Conservation (phyloP, 2,329 filamentous ascomycete genomes). For the Arachnopeziza araneosa region DNA sequence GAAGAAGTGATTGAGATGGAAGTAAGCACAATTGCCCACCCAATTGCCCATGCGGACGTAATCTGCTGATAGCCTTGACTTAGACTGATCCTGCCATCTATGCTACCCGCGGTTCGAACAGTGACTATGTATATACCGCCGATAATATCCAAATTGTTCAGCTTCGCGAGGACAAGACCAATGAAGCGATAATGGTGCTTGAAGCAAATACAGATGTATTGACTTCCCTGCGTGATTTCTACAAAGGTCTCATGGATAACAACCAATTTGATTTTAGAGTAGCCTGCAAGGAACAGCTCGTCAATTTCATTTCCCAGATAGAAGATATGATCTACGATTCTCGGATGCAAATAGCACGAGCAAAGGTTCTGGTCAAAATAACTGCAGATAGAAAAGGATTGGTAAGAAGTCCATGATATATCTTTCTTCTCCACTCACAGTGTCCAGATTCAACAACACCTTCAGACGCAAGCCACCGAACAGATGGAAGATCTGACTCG, state of each 20-base stretch:
- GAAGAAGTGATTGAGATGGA: conserved; percentile 32
- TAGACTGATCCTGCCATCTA: neutral
- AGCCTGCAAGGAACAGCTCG: conserved; percentile 23
- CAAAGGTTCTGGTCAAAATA: conserved; percentile 31
- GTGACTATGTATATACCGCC: conserved; percentile 15
- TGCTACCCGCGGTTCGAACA: neutral
- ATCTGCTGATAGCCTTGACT: no score
- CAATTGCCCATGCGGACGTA: no score
- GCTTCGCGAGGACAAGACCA: conserved; percentile 34
- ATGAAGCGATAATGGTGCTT: conserved; percentile 33
- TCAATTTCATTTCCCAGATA: conserved; percentile 27
- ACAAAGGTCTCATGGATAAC: conserved; percentile 18
- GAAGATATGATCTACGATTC: conserved; percentile 33
- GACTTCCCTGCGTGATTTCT: conserved; percentile 27
- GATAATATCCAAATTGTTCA: conserved; percentile 34
- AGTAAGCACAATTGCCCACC: conserved; percentile 17
- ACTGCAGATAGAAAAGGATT: conserved; percentile 34
- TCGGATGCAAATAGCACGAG: conserved; percentile 33
- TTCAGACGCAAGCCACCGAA: conserved; percentile 30
- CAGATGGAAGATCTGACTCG: conserved; percentile 27
- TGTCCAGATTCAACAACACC: conserved; percentile 30
- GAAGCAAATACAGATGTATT: conserved; percentile 36
- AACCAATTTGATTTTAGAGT: conserved; percentile 20
- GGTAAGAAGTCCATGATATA: conserved; percentile 14
- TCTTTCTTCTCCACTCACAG: neutral